Conservation (phyloP, 768 basidiomycete genomes). For the Coprinopsis sp. region DNA sequence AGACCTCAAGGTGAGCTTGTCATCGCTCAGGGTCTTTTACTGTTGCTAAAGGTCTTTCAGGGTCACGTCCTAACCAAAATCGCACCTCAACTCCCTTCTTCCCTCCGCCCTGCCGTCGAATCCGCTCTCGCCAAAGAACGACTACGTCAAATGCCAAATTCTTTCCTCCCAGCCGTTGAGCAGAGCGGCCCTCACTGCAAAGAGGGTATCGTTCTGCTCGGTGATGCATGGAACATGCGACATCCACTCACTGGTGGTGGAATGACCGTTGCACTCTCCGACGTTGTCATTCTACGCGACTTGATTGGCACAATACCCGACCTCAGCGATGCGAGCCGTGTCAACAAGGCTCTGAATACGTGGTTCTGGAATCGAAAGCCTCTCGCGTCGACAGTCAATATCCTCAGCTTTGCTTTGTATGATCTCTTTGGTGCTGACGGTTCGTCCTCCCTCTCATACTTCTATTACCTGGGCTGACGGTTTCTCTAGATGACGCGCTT, state of each 20-base stretch:
- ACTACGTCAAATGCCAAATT: slow-evolving; percentile 91
- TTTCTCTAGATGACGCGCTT: slow-evolving; percentile 51
- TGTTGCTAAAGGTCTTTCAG: slow-evolving; percentile 30
- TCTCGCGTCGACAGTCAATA: slow-evolving; percentile 83
- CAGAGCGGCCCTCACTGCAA: slow-evolving; percentile 53
- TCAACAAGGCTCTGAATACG: slow-evolving; percentile 48
- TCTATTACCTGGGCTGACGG: neutral
- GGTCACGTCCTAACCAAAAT: slow-evolving; percentile 67
- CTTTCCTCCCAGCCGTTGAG: slow-evolving; percentile 77
- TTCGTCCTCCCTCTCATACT: slow-evolving; percentile 32
- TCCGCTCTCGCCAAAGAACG: slow-evolving; percentile 74
- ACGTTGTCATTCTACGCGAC: slow-evolving; percentile 69
- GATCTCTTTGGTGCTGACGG: slow-evolving; percentile 93
- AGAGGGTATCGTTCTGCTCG: slow-evolving; percentile 77
- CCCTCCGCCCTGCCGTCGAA: slow-evolving; percentile 61
- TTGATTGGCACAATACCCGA: slow-evolving; percentile 48
- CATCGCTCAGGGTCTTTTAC: neutral
- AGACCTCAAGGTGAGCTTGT: slow-evolving; percentile 62
- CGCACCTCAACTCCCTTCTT: slow-evolving; percentile 74
- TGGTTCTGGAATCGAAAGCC: slow-evolving; percentile 91
- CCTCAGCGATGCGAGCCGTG: slow-evolving; percentile 44
- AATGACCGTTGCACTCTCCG: slow-evolving; percentile 93
- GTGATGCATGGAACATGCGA: slow-evolving; percentile 99
- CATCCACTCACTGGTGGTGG: slow-evolving; percentile 97
- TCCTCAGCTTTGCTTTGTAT: slow-evolving; percentile 89